Conservation (phyloP, 768 basidiomycete species). For the Suillus tomentosus region DNA sequence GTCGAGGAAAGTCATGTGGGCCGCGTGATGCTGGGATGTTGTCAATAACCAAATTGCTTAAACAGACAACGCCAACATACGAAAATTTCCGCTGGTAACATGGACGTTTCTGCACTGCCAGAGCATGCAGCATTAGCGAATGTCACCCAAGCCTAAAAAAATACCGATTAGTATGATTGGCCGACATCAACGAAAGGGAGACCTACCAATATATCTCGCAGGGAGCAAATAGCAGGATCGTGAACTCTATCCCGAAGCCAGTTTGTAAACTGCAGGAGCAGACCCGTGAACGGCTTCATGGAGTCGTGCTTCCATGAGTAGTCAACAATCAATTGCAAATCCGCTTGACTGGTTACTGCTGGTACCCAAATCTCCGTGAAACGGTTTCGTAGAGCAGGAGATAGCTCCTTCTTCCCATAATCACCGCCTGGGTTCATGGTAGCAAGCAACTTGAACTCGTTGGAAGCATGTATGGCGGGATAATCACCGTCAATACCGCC, state of each 20-base stretch:
- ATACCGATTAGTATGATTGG: not conserved
- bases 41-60: slow-evolving; percentile 17
- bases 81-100: slow-evolving; percentile 54
- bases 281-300: slow-evolving; percentile 56
- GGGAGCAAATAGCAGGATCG: slow-evolving; percentile 66
- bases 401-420: slow-evolving; percentile 98
- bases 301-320: slow-evolving; percentile 63
- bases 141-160: slow-evolving; percentile 81
- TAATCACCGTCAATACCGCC: slow-evolving; percentile 75
- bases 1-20: slow-evolving; percentile 90
- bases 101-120: slow-evolving; percentile 34
- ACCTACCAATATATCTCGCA: slow-evolving; percentile 87
- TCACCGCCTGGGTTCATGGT: slow-evolving; percentile 99
- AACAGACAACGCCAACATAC: slow-evolving; percentile 45
- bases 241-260: slow-evolving; percentile 72
- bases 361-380: slow-evolving; percentile 99
- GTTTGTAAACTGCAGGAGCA: slow-evolving; percentile 73
- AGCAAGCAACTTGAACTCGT: slow-evolving; percentile 84
- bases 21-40: slow-evolving; percentile 77
- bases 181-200: not conserved
- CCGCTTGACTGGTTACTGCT: slow-evolving; percentile 66
- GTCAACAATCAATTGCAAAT: slow-evolving; percentile 77
- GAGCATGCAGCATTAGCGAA: slow-evolving; percentile 72
- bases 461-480: slow-evolving; percentile 62
- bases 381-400: slow-evolving; percentile 93